Base-by-base conservation (phyloP, 495 filamentous ascomycete species). In the Neurospora sp. region DNA sequence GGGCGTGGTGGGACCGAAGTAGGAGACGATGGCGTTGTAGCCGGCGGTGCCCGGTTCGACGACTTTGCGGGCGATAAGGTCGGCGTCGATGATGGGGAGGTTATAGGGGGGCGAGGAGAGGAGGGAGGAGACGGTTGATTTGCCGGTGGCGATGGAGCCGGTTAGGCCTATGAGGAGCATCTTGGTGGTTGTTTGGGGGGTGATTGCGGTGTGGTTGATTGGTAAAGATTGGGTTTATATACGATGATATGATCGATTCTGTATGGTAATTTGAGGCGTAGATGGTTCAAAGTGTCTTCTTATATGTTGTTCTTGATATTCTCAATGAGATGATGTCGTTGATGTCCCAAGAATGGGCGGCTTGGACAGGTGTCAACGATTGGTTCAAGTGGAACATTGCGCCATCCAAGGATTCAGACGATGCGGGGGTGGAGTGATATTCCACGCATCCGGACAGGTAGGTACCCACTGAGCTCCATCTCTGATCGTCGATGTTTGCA, bases 101-200 rank as follows among this genome's bases (percentile, higher is more conserved):
- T 87, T 88, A 86, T 98, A 91, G 12, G 94, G 95, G 0, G 93
- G 87, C 0, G 87, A 83, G 72, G 90, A 88, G 81, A 99, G 93
- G 77, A 97, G 84, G 72, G 85, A 80, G 46, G 96, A 97, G 75
- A 97, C 95, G 76, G 96, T 99, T 41, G 94, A 96, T 89, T 99
- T 99, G 80, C 96, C 96, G 4, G 96, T 98, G 42, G 96, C 95
- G 81, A 99, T 97, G 74, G 94, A 97, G 84, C 96, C 96, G 42
- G 96, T 99, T 38, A 99, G 91, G 76, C 96, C 96, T 79, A 99
- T 93, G 77, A 99, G 88, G 72, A 99, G 89, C 96, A 99, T 99
- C 70, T 73, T 85, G 77, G 12, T 3, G 46, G 72, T 46, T 72
- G 35, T n/a, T 73, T 44, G 2, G 44, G 44, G 18, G 3, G 44